These are phyloP conservation scores for Ammopiptanthus mongolicus DNA, from an alignment of 306 rosid genomes.

Conservation along the genomic window DNA sequence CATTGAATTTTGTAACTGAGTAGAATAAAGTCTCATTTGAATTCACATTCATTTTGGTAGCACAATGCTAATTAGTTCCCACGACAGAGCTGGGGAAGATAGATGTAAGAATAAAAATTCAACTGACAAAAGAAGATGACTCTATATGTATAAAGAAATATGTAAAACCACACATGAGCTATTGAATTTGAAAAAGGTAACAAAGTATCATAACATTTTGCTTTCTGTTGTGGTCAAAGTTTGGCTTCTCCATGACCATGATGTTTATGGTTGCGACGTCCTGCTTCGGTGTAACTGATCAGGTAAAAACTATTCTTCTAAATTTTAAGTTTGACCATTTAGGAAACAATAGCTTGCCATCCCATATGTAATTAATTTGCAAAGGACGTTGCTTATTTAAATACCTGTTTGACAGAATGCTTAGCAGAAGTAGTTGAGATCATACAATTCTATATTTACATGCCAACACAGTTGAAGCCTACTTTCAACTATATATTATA, in stretches of 20 bases:
- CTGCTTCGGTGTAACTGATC: conserved; percentile 2
- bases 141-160: no score
- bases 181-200: not conserved
- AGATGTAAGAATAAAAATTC: not conserved
- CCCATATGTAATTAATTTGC: no score
- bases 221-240: not conserved
- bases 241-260: not conserved
- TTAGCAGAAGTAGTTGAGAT: not conserved
- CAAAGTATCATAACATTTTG: not conserved
- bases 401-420: not conserved
- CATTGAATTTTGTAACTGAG: not conserved
- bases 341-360: no score
- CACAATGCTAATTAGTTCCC: not conserved
- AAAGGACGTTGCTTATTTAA: not conserved
- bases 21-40: not conserved
- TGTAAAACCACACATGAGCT: not conserved
- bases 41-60: not conserved
- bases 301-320: no score
- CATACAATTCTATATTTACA: not conserved
- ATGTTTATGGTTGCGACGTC: not conserved
- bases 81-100: not conserved
- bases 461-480: not conserved
- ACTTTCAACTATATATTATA: not conserved
- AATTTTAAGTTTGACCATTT: no score
- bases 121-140: no score